Evolutionary conservation across 768 basidiomycete species (phyloP).

Genomic region (Phylloporus rhodoxanthus): DNA sequence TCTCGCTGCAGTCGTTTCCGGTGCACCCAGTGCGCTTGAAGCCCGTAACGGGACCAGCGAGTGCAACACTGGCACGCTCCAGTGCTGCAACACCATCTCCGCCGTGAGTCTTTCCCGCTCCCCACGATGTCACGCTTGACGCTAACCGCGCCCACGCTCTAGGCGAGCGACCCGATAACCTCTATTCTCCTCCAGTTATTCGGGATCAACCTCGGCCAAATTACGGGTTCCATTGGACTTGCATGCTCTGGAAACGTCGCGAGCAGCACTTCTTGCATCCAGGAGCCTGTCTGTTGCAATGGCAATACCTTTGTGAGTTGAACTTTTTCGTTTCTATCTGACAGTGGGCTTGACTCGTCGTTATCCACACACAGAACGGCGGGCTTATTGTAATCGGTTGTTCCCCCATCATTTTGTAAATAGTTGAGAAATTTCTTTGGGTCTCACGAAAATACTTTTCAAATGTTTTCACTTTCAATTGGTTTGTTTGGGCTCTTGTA

Average conservation of each 20-base stretch:
- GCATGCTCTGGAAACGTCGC: background rate
- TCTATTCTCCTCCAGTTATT: background rate
- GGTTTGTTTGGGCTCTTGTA: no score
- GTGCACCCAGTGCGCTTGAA: slow-evolving; percentile 5
- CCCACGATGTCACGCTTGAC: no score
- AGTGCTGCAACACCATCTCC: slow-evolving; percentile 9
- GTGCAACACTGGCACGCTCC: slow-evolving; percentile 10
- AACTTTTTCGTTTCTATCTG: background rate
- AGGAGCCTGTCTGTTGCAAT: slow-evolving; percentile 17
- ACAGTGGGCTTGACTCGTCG: background rate
- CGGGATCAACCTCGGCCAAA: background rate
- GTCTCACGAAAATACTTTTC: no score
- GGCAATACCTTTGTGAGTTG: slow-evolving; percentile 9
- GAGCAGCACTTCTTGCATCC: slow-evolving; percentile 1
- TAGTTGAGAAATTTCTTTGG: background rate
- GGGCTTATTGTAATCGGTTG: slow-evolving; percentile 12
- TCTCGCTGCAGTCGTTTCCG: slow-evolving; percentile 3
- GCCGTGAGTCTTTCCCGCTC: background rate
- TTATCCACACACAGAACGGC: background rate
- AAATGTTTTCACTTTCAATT: no score
- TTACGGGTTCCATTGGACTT: slow-evolving; percentile 2
- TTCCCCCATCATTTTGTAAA: slow-evolving; percentile 3
- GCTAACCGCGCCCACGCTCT: background rate
- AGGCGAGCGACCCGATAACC: background rate
- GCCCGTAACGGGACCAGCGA: background rate